A percentile compares a stretch with the other conserved stretches of the same genome.
These are phyloP conservation scores for Pseudocercospora crystallina DNA, from an alignment of 2,329 filamentous ascomycete species.

Conservation along the genomic window DNA sequence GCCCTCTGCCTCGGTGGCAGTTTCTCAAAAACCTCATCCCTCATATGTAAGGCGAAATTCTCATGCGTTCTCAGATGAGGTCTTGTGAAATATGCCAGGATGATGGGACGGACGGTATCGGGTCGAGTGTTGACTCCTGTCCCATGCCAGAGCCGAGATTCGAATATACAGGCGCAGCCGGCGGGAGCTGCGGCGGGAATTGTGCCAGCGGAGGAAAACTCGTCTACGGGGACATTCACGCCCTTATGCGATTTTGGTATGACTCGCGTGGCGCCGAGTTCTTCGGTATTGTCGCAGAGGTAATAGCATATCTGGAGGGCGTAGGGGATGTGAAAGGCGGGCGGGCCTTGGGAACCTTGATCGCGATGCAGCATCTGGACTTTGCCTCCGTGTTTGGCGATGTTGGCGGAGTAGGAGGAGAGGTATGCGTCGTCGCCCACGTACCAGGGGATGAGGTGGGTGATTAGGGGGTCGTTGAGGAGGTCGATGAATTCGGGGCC, in stretches of 20 bases:
- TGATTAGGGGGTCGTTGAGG: neutral
- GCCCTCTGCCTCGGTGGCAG: neutral
- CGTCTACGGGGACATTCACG: neutral
- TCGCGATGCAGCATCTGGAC: slow-evolving; percentile 2
- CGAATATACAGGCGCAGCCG: neutral
- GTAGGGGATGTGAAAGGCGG: neutral
- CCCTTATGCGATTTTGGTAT: neutral
- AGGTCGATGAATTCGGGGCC: slow-evolving; percentile 1
- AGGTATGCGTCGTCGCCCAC: neutral
- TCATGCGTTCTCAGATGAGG: neutral
- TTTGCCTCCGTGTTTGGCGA: neutral
- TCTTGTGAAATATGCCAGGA: neutral
- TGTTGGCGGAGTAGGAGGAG: neutral
- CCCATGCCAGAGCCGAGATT: neutral
- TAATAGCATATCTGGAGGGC: neutral
- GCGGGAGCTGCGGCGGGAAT: slow-evolving; percentile 1
- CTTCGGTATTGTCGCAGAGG: neutral
- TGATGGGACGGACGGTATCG: neutral
- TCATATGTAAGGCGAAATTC: neutral
- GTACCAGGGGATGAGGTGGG: neutral
- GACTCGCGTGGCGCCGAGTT: slow-evolving; percentile 1
- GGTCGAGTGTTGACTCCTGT: neutral
- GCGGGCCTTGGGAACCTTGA: slow-evolving; percentile 1
- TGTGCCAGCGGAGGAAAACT: neutral
- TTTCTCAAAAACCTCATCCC: neutral